Percentiles rank a stretch among this genome's conserved stretches.
These are phyloP conservation scores for Aegilops speltoides DNA, from an alignment of 176 grass and related monocot genomes.

Conservation along the genomic window DNA sequence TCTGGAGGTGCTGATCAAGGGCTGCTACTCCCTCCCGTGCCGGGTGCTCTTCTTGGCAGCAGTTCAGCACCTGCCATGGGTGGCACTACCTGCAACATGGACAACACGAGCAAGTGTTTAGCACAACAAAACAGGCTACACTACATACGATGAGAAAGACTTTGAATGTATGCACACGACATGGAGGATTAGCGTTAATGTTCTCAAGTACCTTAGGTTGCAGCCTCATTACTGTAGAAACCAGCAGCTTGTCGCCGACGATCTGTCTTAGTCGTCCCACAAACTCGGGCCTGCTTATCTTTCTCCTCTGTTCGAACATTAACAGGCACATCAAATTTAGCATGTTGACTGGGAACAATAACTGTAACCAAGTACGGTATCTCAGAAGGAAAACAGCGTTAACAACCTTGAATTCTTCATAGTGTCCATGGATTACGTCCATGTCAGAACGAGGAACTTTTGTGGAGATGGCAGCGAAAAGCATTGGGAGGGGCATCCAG, in stretches of 20 bases:
- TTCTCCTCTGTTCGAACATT: slow-evolving; percentile 51
- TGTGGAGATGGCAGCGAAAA: slow-evolving; percentile 75
- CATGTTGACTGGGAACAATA: background rate
- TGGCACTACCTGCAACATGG: slow-evolving; percentile 13
- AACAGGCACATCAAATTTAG: slow-evolving; percentile 19
- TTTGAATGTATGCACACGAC: background rate
- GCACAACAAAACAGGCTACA: background rate
- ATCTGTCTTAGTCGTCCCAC: slow-evolving; percentile 55
- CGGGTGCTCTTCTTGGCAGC: background rate
- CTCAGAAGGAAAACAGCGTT: background rate
- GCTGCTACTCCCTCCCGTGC: background rate
- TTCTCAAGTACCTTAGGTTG: slow-evolving; percentile 54
- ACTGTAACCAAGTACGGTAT: background rate
- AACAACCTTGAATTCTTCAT: slow-evolving; percentile 80
- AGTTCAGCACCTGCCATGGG: background rate
- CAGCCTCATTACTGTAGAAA: slow-evolving; percentile 65
- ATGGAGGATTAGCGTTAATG: background rate
- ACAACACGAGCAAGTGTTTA: background rate
- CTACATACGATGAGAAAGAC: background rate
- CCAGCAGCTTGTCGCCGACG: slow-evolving; percentile 66
- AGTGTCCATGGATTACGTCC: slow-evolving; percentile 51
- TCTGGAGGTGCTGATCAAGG: background rate
- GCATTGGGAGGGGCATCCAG: slow-evolving; percentile 86
- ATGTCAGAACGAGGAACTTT: slow-evolving; percentile 69
- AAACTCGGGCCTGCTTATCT: slow-evolving; percentile 67